Conservation (phyloP, 2,329 filamentous ascomycete species). For the Trichoderma brevicompactum region DNA sequence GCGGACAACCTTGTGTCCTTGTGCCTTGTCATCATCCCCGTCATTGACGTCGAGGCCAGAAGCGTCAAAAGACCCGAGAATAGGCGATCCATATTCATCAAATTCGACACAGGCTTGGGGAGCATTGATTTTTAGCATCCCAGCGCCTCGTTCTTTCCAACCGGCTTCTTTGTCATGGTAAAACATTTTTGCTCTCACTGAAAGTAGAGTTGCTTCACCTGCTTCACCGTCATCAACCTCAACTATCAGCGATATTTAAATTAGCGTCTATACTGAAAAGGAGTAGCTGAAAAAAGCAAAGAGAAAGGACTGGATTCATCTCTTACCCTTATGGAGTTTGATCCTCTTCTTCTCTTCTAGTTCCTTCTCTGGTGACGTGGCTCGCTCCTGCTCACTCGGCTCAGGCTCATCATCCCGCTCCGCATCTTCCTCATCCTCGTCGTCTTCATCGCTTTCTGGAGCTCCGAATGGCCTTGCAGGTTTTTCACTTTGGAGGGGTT, state of each 20-base stretch:
- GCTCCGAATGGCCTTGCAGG: conserved; percentile 77
- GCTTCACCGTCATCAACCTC: conserved; percentile 84
- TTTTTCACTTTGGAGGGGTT: conserved; percentile 59
- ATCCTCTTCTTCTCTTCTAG: conserved; percentile 67
- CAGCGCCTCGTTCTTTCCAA: conserved; percentile 90
- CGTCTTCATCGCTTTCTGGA: conserved; percentile 67
- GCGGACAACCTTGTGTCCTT: conserved; percentile 60
- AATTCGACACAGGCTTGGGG: conserved; percentile 61
- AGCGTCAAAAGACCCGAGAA: conserved; percentile 60
- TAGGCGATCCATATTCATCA: conserved; percentile 55
- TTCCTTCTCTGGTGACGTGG: conserved; percentile 55
- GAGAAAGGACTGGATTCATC: neutral
- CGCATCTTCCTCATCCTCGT: conserved; percentile 46
- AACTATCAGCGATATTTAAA: conserved; percentile 52
- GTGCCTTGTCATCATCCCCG: conserved; percentile 33
- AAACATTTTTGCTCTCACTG: conserved; percentile 83
- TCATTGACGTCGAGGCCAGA: conserved; percentile 50
- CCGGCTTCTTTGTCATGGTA: conserved; percentile 70
- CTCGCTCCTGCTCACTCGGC: conserved; percentile 53
- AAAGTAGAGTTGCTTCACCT: conserved; percentile 74
- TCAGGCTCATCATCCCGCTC: conserved; percentile 48
- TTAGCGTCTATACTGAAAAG: neutral
- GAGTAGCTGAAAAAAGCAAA: neutral
- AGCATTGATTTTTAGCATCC: conserved; percentile 83
- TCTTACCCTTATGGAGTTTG: conserved; percentile 71